Conservation (phyloP, 2,329 filamentous ascomycete genomes). For the Pyrenochaeta sp. region DNA sequence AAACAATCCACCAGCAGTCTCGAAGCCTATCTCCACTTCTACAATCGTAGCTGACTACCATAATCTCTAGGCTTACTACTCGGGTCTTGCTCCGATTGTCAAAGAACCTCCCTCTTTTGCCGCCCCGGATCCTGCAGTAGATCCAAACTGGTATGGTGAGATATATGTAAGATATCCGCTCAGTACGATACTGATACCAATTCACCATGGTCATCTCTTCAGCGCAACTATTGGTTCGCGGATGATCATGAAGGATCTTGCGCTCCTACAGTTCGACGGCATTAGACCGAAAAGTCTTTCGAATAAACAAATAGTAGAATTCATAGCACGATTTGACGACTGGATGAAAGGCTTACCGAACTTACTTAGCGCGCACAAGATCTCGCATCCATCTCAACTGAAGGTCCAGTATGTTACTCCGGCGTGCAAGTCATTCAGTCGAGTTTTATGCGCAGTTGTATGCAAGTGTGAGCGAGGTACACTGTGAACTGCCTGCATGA, state of each 20-base stretch:
- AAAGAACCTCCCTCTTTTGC: conserved; percentile 5
- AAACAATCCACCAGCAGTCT: too few species aligned
- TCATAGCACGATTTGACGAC: background rate
- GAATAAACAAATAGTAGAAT: background rate
- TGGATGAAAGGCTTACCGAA: background rate
- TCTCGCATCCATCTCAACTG: background rate
- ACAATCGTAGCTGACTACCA: background rate
- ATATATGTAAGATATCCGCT: background rate
- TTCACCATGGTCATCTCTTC: background rate
- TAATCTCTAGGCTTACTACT: conserved; percentile 8
- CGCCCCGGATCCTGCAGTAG: background rate
- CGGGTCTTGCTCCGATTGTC: conserved; percentile 3
- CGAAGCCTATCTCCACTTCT: background rate
- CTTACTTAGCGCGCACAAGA: background rate
- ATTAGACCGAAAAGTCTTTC: background rate
- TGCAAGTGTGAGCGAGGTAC: too few species aligned
- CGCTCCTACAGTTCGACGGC: background rate
- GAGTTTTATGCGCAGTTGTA: background rate
- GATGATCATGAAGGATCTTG: background rate
- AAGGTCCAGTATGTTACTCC: background rate
- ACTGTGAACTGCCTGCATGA: too few species aligned
- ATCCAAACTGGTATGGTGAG: conserved; percentile 26
- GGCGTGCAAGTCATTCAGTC: background rate
- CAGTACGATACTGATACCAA: background rate
- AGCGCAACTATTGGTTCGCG: background rate